Base-by-base conservation (phyloP, 495 filamentous ascomycete genomes). In the Aspergillus haitiensis region DNA sequence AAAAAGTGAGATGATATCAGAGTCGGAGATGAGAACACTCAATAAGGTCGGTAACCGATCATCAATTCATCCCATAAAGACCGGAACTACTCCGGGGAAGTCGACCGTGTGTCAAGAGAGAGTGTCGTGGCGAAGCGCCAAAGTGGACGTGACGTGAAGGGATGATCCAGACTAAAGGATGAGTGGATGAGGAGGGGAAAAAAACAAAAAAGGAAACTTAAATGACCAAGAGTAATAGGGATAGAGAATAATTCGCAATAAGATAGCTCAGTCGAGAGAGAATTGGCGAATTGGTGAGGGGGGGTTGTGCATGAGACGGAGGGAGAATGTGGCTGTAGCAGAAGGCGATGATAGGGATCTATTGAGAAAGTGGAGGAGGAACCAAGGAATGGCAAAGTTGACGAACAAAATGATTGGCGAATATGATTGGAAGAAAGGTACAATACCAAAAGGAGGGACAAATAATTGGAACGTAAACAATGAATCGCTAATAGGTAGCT, bases 281-380 rank as follows among this genome's bases (percentile, higher is more conserved):
- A 49, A 49, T 52, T 51, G 54, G 62, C 50, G 57, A 37, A 53
- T 60, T 52, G 45, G 27, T 36, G 58, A 54, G 40, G 58, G 50
- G 21, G 52, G 44, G 18, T 52, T 48, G 51, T 56, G 57, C 56
- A 52, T 56, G 59, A 51, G 59, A 55, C 45, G 48, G 54, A 39
- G 53, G 13, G 55, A 55, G 65, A 63, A 64, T 67, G 65, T 67
- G 62, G 65, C 65, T 66, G 64, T 60, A 60, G 52, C 49, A 47
- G 58, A 58, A 44, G 61, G 61, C 58, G 40, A 48, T 40, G 53
- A 51, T 52, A 59, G 56, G 36, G 54, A 49, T 56, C 33, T 47
- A 59, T 52, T 7, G 27, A 47, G 60, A 27, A 27, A 52, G 33
- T 46, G 52, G 44, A 54, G 42, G 55, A 49, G 37, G 45, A 55